A percentile compares a stretch with the other conserved stretches of the same genome.
phyloP scores from a whole-genome alignment of 2,329 filamentous ascomycete genomes.

The Alternaria gansuensis region DNA sequence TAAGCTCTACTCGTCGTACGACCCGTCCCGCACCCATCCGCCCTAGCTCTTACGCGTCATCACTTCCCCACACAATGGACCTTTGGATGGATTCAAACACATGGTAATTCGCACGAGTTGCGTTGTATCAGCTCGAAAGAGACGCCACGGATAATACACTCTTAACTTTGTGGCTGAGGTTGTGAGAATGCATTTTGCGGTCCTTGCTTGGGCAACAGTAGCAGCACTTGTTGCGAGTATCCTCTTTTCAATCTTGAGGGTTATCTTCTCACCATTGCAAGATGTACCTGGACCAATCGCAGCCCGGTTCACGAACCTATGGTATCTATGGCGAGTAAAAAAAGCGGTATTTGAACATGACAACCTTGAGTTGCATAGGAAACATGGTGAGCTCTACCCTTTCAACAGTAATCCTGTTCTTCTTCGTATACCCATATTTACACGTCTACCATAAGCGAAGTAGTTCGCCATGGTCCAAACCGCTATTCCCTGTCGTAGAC shows the following conservation, averaged over 20 bases:
- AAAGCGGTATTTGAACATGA: constrained; percentile 18
- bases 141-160: not conserved
- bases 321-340: constrained; percentile 25
- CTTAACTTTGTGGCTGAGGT: not conserved
- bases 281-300: constrained; percentile 21
- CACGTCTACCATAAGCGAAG: constrained; percentile 8
- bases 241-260: constrained; percentile 15
- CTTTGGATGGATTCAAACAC: not conserved
- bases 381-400: constrained; percentile 14
- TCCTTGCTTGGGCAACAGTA: constrained; percentile 9
- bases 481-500: constrained; percentile 19
- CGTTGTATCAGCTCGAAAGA: not conserved
- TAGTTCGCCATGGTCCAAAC: constrained; percentile 23
- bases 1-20: not conserved
- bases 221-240: constrained; percentile 16
- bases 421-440: not conserved
- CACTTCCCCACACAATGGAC: constrained; percentile 8
- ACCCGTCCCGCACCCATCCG: not conserved
- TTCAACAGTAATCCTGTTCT: not conserved
- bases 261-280: constrained; percentile 18
- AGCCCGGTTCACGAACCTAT: constrained; percentile 24
- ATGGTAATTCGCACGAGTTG: not conserved
- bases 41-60: not conserved
- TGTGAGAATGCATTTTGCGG: constrained; percentile 14
- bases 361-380: constrained; percentile 26